Evolutionary conservation across 305 asterid species (phyloP), one percentile per base, ranked within the genome.

Genomic region (Euphrasia arctica): DNA sequence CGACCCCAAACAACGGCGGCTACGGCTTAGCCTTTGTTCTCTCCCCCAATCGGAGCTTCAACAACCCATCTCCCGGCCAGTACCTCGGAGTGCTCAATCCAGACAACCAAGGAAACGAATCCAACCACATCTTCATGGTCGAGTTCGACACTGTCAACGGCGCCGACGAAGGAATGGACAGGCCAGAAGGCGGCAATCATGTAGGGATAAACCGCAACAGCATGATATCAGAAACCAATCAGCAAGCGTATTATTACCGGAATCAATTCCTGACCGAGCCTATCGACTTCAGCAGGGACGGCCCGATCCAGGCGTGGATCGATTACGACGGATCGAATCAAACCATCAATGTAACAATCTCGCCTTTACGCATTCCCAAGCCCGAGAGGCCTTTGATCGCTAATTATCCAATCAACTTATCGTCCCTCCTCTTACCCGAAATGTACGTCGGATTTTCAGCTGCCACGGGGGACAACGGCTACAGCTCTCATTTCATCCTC

Each of bases 131-230:
- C 4, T 83, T 89, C 67, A 67, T 83, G 75, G 90, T 89, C 32
- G 96, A 89, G 45, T 89, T 89, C 31, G 96, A 89, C 62, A 89
- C 92, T 0, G 89, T 89, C 5, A 28, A 74, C 31, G 96, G 95
- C 2, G 36, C 31, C 49, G 52, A 77, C 3, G 78, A 74, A 60
- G 56, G 12, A 0, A 9, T 18, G 0, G 86, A 89, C 8, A 14
- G 41, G 41, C 41, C 41, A 7, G 6, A 49, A 0, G 51, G 65
- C 0, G 84, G 89, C 2, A 86, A 83, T 55, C 95, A 89, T 10
- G 61, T 89, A 0, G 93, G 84, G 3, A 58, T 89, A 66, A 89
- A 89, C 70, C 7, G 58, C 64, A 78, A 89, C 18, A 58, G 82
- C 3, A 68, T 87, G 83, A 0, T 1, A 0, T 63, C 86, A 0